Conservation (phyloP, 2,329 filamentous ascomycete genomes). For the Alternaria arborescens region DNA sequence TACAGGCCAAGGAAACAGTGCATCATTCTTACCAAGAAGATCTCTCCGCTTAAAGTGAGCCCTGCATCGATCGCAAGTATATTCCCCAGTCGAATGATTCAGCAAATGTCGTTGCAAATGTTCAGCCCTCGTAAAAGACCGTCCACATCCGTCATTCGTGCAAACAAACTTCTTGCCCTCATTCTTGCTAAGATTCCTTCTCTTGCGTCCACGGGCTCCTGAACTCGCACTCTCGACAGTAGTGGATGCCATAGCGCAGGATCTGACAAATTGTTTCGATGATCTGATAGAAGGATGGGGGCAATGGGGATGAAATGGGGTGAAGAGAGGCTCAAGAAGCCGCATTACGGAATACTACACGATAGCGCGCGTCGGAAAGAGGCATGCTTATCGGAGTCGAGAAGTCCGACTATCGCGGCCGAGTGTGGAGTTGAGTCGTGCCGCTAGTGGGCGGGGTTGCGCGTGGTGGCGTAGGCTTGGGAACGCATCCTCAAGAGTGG, state of each 20-base stretch:
- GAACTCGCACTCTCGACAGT: conserved; percentile 28
- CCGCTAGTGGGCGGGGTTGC: conserved; percentile 29
- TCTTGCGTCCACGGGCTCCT: conserved; percentile 67
- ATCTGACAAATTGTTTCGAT: conserved; percentile 12
- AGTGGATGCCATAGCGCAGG: conserved; percentile 28
- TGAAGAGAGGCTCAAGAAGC: background rate
- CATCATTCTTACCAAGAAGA: conserved; percentile 59
- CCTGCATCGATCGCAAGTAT: conserved; percentile 66
- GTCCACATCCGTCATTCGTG: conserved; percentile 82
- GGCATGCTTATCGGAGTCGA: conserved; percentile 24
- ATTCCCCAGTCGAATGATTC: conserved; percentile 72
- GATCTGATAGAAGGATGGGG: conserved; percentile 38
- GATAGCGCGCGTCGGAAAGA: conserved; percentile 15
- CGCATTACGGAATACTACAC: background rate
- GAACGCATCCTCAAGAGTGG: conserved; percentile 26
- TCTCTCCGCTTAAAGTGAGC: conserved; percentile 70
- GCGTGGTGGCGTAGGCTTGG: conserved; percentile 7
- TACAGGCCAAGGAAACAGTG: conserved; percentile 7
- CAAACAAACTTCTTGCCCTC: conserved; percentile 69
- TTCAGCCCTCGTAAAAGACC: conserved; percentile 93
- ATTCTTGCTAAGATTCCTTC: conserved; percentile 55
- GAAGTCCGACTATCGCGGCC: conserved; percentile 23
- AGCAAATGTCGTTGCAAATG: conserved; percentile 95
- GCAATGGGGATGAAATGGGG: conserved; percentile 14
- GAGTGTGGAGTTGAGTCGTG: conserved; percentile 16